A percentile compares a stretch with the other conserved stretches of the same genome.
phyloP scores from a whole-genome alignment of 164 flowering plant species.

The Macadamia integrifolia region DNA sequence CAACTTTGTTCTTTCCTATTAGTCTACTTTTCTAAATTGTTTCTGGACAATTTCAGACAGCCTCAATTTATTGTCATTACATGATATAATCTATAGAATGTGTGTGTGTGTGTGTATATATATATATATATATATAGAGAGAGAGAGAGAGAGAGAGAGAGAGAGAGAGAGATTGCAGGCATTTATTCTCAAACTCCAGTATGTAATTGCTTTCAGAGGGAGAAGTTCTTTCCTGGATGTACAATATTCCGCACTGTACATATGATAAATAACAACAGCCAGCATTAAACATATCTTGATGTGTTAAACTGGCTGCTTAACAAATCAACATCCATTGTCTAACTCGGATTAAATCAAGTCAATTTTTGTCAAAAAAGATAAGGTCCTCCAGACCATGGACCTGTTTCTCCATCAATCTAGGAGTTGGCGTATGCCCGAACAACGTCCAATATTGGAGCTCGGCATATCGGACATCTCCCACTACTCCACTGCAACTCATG shows the following conservation, averaged over 20 bases:
- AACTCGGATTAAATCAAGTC: not conserved
- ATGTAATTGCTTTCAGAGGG: not conserved
- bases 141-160: too few species aligned
- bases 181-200: too few species aligned
- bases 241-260: not conserved
- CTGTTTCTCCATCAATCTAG: conserved; percentile 17
- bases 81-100: too few species aligned
- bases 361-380: not conserved
- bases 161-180: too few species aligned
- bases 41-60: too few species aligned
- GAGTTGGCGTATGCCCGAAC: conserved; percentile 49
- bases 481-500: conserved; percentile 73
- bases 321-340: not conserved
- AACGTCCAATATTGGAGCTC: conserved; percentile 70
- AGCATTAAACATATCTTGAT: not conserved
- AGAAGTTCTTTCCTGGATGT: not conserved
- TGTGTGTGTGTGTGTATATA: too few species aligned
- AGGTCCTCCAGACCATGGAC: conserved; percentile 37
- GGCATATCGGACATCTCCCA: conserved; percentile 78
- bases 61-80: too few species aligned
- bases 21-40: too few species aligned
- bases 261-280: conserved; percentile 3
- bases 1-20: too few species aligned
- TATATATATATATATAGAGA: too few species aligned
- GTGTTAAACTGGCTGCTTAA: not conserved